Base-by-base conservation (phyloP, 768 basidiomycete genomes). In the Pisolithus orientalis region DNA sequence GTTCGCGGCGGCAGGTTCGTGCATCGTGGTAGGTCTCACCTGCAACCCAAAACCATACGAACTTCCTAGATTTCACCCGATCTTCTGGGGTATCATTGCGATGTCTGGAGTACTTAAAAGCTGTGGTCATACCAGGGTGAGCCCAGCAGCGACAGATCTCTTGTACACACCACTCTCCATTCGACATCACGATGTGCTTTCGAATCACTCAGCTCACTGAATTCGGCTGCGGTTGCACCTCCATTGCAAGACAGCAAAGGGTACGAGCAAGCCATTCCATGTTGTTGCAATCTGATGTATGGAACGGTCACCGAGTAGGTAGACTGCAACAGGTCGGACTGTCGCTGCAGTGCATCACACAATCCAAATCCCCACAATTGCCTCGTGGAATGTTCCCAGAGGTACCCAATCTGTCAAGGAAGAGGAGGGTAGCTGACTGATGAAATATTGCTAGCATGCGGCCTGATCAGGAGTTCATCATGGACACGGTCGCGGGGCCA, bases 321-420 rank as follows among this genome's bases (percentile, higher is more conserved):
- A 14, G 81, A 82, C 55, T 83, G 80, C 56, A 70, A 74, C 45
- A 51, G 50, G 2, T 49, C 53, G 27, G 54, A 57, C 6, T 82
- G 81, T 51, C 65, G 60, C 7, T 60, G 71, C 50, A 82, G 80
- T 53, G 21, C 45, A 8, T 57, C 34, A 32, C 79, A 80, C 53
- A 61, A 50, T 8, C 52, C 39, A 0, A 40, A 29, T 11, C 3
- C 25, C 1, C 79, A 80, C 50, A 54, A 72, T 49, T 80, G 79
- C 53, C 39, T 21, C 21, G 52, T 47, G 7, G 65, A 61, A 0
- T 80, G 78, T 51, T 43, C 21, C 9, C 75, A 73, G 53, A 59
- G 27, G 78, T 77, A 53, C 54, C 66, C 57, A 8, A 13, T 31
- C n/a, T 13, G 24, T 50, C 25, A 44, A 44, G 17, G 45, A 6